Percentiles rank a stretch among this genome's conserved stretches.
These are phyloP conservation scores for Coemansia sp. DNA, from an alignment of 192 early-diverging fungal species.

Conservation along the genomic window DNA sequence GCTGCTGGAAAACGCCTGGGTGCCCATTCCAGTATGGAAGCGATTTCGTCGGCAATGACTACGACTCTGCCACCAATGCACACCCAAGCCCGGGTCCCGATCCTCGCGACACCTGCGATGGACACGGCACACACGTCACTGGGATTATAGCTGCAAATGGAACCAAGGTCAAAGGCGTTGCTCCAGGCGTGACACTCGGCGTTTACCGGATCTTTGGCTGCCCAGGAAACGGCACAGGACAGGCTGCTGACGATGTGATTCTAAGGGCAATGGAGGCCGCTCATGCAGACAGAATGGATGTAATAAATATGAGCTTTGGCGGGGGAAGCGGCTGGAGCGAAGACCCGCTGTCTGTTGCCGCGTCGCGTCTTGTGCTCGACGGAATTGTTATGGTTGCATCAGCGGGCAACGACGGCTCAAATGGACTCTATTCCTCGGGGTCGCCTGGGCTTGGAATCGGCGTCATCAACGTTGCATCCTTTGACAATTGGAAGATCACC, in stretches of 20 bases:
- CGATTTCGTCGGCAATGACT: constrained; percentile 64
- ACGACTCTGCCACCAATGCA: constrained; percentile 39
- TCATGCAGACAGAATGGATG: constrained; percentile 66
- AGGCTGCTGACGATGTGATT: constrained; percentile 68
- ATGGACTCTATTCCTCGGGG: constrained; percentile 61
- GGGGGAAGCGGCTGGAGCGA: constrained; percentile 64
- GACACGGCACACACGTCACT: constrained; percentile 66
- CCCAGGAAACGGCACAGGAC: constrained; percentile 59
- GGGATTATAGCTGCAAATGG: constrained; percentile 78
- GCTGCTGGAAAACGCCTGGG: constrained; percentile 58
- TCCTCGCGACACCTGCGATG: constrained; percentile 62
- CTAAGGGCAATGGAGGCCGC: constrained; percentile 76
- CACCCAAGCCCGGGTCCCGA: constrained; percentile 54
- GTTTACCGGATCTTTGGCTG: constrained; percentile 85
- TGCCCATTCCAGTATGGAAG: constrained; percentile 63
- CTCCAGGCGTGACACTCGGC: constrained; percentile 76
- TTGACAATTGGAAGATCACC: constrained; percentile 48
- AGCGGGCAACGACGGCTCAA: constrained; percentile 65
- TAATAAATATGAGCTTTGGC: constrained; percentile 87
- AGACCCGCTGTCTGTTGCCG: constrained; percentile 60
- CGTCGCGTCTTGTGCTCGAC: constrained; percentile 50
- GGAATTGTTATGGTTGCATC: constrained; percentile 61
- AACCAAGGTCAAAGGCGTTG: constrained; percentile 70
- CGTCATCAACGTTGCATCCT: constrained; percentile 61
- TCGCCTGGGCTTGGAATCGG: constrained; percentile 60